A percentile compares a stretch with the other conserved stretches of the same genome.
phyloP scores from a whole-genome alignment of 345 rosid species.

The Dipteronia dyeriana region DNA sequence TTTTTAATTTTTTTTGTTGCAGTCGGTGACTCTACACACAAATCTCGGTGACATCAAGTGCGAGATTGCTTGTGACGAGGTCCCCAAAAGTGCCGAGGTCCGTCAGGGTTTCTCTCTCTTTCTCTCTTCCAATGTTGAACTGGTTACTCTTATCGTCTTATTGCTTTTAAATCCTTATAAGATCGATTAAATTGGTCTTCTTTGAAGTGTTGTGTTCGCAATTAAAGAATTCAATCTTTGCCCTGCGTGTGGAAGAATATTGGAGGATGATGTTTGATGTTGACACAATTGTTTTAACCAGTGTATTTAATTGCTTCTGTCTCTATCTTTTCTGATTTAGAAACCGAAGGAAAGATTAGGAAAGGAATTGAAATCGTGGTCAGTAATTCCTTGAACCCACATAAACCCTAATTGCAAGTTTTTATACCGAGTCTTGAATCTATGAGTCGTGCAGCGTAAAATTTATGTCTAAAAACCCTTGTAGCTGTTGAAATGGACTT shows the following conservation, averaged over 20 bases:
- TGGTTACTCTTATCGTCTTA: background rate
- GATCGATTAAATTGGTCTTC: background rate
- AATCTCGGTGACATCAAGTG: slow-evolving; percentile 98
- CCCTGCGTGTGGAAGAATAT: background rate
- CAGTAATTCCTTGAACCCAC: background rate
- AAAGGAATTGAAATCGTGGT: background rate
- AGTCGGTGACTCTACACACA: slow-evolving; percentile 98
- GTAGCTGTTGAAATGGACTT: background rate
- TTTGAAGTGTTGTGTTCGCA: background rate
- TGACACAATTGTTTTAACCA: background rate
- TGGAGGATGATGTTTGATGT: background rate
- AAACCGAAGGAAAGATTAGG: background rate
- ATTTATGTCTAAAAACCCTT: background rate
- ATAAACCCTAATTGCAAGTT: background rate
- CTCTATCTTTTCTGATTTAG: background rate
- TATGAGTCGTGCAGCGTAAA: background rate
- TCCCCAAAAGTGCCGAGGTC: slow-evolving; percentile 90
- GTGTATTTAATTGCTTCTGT: background rate
- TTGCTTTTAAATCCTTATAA: background rate
- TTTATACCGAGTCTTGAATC: background rate
- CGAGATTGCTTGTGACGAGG: slow-evolving; percentile 96
- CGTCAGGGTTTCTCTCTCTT: background rate
- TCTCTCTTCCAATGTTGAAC: background rate
- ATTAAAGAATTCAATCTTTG: background rate
- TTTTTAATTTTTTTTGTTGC: slow-evolving; percentile 24